Base-by-base conservation (phyloP, 2,329 filamentous ascomycete genomes). In the Metarhizium brunneum region DNA sequence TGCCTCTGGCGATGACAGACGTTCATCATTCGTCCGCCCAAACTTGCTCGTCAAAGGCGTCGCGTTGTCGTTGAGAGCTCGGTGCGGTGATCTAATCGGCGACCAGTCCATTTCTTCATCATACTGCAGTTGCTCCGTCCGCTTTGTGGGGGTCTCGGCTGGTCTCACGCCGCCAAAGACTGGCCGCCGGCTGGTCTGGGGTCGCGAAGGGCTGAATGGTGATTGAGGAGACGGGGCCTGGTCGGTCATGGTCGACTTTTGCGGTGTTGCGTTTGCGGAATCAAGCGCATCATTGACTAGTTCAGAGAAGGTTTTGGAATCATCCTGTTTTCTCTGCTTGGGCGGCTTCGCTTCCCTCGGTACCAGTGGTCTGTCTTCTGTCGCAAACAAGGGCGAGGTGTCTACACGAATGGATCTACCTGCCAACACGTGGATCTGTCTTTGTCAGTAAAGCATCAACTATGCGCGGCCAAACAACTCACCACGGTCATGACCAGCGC, bases 31-130 rank as follows among this genome's bases (percentile, higher is more conserved):
- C 56, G 81, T 81, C 1, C 71, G 65, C 7, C 72, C 63, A 47
- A 74, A 71, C 48, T 72, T 71, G 57, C 69, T 62, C 53, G 67
- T 69, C 47, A 8, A 47, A 6, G 72, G 67, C 16, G 72, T 61
- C 40, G 74, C 68, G 49, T 72, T 68, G 48, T 76, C 69, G 57
- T 73, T 76, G 64, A 84, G 84, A 8, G 79, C 80, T 54, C 80
- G 78, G 57, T 83, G 71, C 51, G 74, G 72, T n/a, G 78, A 77
- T 55, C 74, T 72, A 0, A 82, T 83, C 0, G 85, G 85, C 2
- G 84, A 81, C 83, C 87, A 90, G 64, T 91, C 88, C 88, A 92
- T 91, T 55, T 80, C 79, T 43, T 86, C 81, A 1, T 72, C 73
- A 56, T 78, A 72, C 8, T 73, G 69, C 1, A 64, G 53, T 25